Evolutionary conservation across 495 filamentous ascomycete genomes (phyloP), one percentile per base, ranked within the genome.

Genomic region (Penicillium argentinense): DNA sequence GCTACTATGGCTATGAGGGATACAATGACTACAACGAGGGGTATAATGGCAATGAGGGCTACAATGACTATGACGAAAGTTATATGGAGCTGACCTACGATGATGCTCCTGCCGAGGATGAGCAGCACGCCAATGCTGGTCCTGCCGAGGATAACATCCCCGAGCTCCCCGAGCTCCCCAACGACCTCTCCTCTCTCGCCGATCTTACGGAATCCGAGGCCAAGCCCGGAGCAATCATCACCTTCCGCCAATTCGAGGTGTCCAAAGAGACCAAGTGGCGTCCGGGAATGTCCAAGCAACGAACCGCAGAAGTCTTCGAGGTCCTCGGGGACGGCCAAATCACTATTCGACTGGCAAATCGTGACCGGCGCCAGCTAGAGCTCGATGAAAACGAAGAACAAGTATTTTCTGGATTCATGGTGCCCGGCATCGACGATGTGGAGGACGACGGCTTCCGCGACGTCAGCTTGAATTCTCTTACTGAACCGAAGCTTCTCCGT

Each of bases 261-360:
- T 89, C 87, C 23, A 82, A 80, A 45, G 81, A 74, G 9, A 89
- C 85, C 7, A 85, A 81, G 19, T 95, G 89, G 86, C 77, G 88
- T 43, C 92, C 92, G 1, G 76, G 75, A 43, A 70, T 95, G 29
- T 82, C 81, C 2, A 77, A 74, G 2, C 84, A 83, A 54, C 73
- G 82, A 11, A 86, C 87, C 0, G 89, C 86, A 3, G 67, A 82
- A 19, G 69, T 95, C 12, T 62, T 77, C 12, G 79, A 79, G 3
- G 68, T 74, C 9, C 49, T 62, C 24, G 74, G 72, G 14, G 62
- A 75, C 16, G 70, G 71, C 3, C 57, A 58, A 4, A 47, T 92
- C 11, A 71, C 76, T 11, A 64, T 95, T 9, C 78, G 69, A 23
- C 77, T 93, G 4, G 89, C 89, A 4, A 77, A 78, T 39, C 79